Conservation (phyloP, 1,284 basidiomycete species). For the Serendipita sp. region DNA sequence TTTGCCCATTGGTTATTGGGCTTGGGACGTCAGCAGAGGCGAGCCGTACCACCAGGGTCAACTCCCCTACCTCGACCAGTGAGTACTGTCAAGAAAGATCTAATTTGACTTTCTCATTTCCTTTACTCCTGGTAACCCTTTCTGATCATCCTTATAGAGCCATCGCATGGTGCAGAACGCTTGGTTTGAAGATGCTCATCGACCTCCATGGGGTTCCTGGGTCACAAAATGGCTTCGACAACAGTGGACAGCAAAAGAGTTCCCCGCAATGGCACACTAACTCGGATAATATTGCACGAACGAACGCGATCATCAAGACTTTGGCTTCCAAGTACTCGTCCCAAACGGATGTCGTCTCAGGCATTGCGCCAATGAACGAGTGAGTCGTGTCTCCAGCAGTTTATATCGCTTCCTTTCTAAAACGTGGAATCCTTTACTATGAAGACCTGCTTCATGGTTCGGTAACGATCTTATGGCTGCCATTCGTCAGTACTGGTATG, state of each 20-base stretch:
- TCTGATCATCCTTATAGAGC: constrained; percentile 28
- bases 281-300: constrained; percentile 52
- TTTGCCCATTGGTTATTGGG: constrained; percentile 69
- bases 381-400: constrained; percentile 23
- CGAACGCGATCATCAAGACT: constrained; percentile 50
- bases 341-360: constrained; percentile 43
- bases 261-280: constrained; percentile 59
- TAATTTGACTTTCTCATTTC: not conserved
- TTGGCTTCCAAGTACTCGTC: constrained; percentile 31
- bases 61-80: constrained; percentile 47
- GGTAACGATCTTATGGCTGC: constrained; percentile 39
- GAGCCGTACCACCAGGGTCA: constrained; percentile 84
- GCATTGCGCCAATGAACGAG: constrained; percentile 70
- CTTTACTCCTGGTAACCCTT: not conserved
- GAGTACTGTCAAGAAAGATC: not conserved
- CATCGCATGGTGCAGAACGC: constrained; percentile 59
- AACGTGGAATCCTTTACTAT: constrained; percentile 12
- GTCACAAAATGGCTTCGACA: constrained; percentile 73
- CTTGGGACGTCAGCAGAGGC: constrained; percentile 63
- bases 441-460: constrained; percentile 67
- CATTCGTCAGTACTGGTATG: constrained; percentile 51
- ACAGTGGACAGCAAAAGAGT: constrained; percentile 58
- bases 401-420: not conserved
- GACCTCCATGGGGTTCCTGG: constrained; percentile 68
- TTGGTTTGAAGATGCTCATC: constrained; percentile 69